A percentile compares a stretch with the other conserved stretches of the same genome.
Conservation (phyloP, 2,329 filamentous ascomycete species). For the Colletotrichum tropicale region DNA sequence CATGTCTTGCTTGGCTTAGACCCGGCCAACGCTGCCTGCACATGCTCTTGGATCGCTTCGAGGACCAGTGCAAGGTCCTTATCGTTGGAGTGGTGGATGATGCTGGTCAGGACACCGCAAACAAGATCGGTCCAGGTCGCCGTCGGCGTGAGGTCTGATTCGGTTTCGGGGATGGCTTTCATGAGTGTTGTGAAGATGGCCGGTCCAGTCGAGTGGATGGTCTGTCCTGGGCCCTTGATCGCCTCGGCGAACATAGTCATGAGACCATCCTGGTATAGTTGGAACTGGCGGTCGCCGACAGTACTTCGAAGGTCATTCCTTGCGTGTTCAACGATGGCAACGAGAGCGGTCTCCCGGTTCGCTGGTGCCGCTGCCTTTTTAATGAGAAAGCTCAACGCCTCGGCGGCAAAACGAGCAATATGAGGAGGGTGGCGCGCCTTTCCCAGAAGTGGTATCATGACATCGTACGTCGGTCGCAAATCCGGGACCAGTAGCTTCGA, state of each 20-base stretch:
- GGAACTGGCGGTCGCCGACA: conserved; percentile 60
- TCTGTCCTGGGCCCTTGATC: conserved; percentile 65
- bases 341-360: conserved; percentile 75
- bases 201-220: conserved; percentile 64
- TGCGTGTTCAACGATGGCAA: conserved; percentile 73
- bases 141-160: conserved; percentile 49
- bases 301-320: conserved; percentile 68
- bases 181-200: conserved; percentile 58
- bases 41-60: conserved; percentile 62
- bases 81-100: conserved; percentile 80
- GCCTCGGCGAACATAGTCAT: conserved; percentile 94
- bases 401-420: conserved; percentile 90
- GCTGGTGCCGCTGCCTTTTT: conserved; percentile 84
- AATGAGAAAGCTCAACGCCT: conserved; percentile 92
- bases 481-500: conserved; percentile 87
- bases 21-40: conserved; percentile 39
- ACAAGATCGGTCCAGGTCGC: conserved; percentile 68
- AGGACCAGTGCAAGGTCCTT: conserved; percentile 76
- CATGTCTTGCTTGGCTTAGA: conserved; percentile 38
- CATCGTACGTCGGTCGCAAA: conserved; percentile 80
- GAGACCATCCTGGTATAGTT: conserved; percentile 81
- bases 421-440: conserved; percentile 83
- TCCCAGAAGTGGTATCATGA: conserved; percentile 84
- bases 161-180: conserved; percentile 53
- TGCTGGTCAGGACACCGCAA: conserved; percentile 77